Evolutionary conservation across 257 asterid genomes (phyloP).

Genomic region (Solanum chiquidenum): DNA sequence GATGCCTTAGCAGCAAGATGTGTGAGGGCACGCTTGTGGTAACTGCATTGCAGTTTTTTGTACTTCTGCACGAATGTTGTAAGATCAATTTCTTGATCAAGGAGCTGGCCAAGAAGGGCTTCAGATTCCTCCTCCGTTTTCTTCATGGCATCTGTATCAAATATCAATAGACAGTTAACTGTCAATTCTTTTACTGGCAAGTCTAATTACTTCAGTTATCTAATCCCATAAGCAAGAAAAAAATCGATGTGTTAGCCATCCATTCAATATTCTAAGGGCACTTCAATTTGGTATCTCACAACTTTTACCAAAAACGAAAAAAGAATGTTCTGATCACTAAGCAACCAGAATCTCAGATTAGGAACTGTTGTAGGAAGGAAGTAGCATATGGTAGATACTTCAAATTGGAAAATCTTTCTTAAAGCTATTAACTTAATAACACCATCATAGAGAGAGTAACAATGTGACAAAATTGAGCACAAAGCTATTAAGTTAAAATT

Average conservation of each 20-base stretch:
- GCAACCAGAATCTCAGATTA: background rate
- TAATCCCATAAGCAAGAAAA: background rate
- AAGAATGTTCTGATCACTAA: background rate
- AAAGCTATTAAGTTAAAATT: background rate
- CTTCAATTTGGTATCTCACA: background rate
- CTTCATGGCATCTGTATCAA: constrained; percentile 57
- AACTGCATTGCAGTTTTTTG: constrained; percentile 63
- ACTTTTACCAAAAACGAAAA: background rate
- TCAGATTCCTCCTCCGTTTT: constrained; percentile 76
- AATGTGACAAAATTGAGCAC: background rate
- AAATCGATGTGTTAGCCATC: background rate
- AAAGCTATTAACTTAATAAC: background rate
- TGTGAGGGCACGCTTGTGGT: constrained; percentile 70
- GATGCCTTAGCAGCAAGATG: constrained; percentile 87
- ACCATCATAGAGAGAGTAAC: background rate
- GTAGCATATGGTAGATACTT: too few species aligned
- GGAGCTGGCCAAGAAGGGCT: constrained; percentile 68
- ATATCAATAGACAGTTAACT: background rate
- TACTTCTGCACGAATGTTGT: constrained; percentile 67
- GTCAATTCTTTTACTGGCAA: background rate
- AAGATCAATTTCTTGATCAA: constrained; percentile 64
- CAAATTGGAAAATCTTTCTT: too few species aligned
- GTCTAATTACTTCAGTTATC: background rate
- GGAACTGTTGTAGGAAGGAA: background rate
- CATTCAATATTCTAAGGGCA: background rate